Evolutionary conservation across 108 stramenopile species (phyloP).

Genomic region (Skeletonema menzelii): DNA sequence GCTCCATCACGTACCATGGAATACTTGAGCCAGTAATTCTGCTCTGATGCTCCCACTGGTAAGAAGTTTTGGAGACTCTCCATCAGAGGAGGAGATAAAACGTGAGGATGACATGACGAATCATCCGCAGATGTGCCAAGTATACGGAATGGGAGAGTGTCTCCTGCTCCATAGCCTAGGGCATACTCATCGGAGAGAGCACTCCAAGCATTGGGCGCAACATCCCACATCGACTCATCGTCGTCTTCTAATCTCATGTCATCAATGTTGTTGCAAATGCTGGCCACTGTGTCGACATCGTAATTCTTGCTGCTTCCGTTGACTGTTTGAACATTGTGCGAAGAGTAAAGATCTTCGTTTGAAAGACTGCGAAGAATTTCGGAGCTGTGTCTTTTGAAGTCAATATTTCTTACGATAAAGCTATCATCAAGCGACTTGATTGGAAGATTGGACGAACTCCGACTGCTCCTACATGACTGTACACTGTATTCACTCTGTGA

Average conservation of each 20-base stretch:
- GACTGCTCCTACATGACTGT: conserved; percentile 16
- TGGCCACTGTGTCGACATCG: conserved; percentile 22
- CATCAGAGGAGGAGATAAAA: conserved; percentile 75
- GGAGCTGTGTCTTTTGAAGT: conserved; percentile 34
- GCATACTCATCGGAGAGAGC: conserved; percentile 84
- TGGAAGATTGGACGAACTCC: conserved; percentile 13
- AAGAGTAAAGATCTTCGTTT: conserved; percentile 45
- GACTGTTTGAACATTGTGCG: conserved; percentile 39
- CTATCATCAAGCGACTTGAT: conserved; percentile 40
- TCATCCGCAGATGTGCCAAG: conserved; percentile 62
- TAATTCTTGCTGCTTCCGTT: conserved; percentile 14
- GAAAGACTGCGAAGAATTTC: conserved; percentile 46
- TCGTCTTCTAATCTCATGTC: conserved; percentile 20
- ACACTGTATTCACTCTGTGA: conserved; percentile 21
- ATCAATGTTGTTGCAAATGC: conserved; percentile 26
- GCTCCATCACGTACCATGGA: conserved; percentile 81
- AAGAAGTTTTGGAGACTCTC: conserved; percentile 66
- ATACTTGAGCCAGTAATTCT: conserved; percentile 83
- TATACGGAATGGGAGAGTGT: conserved; percentile 46
- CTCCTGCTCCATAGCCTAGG: conserved; percentile 57
- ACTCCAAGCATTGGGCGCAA: conserved; percentile 67
- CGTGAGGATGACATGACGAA: conserved; percentile 59
- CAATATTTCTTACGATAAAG: conserved; percentile 37
- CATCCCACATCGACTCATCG: conserved; percentile 17
- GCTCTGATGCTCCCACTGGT: conserved; percentile 37